Evolutionary conservation across 2,329 filamentous ascomycete genomes (phyloP), one percentile per base, ranked within the genome.

Genomic region (Colletotrichum sp.): DNA sequence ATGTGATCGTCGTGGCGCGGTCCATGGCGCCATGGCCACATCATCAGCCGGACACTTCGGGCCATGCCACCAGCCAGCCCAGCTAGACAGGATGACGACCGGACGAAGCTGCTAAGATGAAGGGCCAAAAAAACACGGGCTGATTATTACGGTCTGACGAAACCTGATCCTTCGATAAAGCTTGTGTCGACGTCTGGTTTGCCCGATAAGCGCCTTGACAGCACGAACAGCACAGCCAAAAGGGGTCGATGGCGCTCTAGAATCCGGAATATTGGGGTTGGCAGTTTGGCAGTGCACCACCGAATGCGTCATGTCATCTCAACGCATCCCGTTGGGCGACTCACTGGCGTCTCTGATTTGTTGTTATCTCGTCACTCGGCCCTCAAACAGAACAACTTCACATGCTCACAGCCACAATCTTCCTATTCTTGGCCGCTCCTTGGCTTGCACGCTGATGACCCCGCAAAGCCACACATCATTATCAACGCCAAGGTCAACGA

Each of bases 21-120:
- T 60, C 36, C 70, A 69, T 69, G 58, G 64, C 64, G 70, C 70
- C 69, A 58, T 61, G 58, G 74, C 71, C 48, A 66, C 64, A 68
- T 69, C 74, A 76, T 73, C 67, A 66, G 48, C 71, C 64, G 70
- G 58, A 26, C 65, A 60, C 28, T 69, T 76, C 48, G 74, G 74
- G 9, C 57, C 21, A 55, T 24, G 52, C 64, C 63, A 43, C 61
- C 24, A 28, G 15, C 28, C 26, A 73, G 28, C 55, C 55, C 65
- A 9, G 26, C 66, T 26, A 48, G 48, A 52, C 16, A 21, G 2
- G 15, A 58, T 8, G 28, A 52, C 36, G 55, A 24, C 57, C 64
- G 70, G 64, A 69, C 73, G 70, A 32, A 26, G n/a, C 34, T 75
- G 61, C 72, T 61, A 60, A 74, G 21, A 28, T 24, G 52, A 66